Base-by-base conservation (phyloP, 306 rosid genomes). In the Lathyrus aphaca region DNA sequence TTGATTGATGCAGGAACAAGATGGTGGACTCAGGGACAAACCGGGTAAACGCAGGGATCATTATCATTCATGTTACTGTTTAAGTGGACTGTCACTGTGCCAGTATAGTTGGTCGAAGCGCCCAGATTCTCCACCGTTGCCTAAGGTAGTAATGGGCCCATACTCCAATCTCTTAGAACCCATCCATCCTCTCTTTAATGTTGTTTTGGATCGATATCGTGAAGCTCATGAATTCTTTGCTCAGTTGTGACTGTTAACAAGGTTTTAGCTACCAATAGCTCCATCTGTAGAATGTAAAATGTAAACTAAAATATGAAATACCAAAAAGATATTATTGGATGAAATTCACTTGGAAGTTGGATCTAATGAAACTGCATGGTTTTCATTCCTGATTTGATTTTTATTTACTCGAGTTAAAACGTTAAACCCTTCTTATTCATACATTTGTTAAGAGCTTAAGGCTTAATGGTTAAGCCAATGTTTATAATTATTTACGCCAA, bases 11-110 rank as follows among this genome's bases (percentile, higher is more conserved):
- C 83, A 93, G 97, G 94, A 78, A 23, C 88, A 71, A 29, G 83
- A 78, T 4, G 98, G 98, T 9, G 98, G 98, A 29, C 50, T 93
- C 55, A 76, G 82, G 83, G 98, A 93, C 86, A 93, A 93, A 68
- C 98, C 97, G 2, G 90, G 98, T 61, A 88, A 85, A 72, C 64
- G 65, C 0, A 74, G 85, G 75, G 98, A 93, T 82, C 86, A 76
- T 65, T 93, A 90, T 74, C 98, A 93, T 76, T 88, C 97, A 2
- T 93, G 97, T 77, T 93, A 93, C 81, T 93, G 96, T 80, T 69
- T 93, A 68, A 93, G 98, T 39, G 98, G 98, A 3, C 90, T 90
- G 30, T 84, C 96, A n/a, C 45, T 87, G 59, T 86, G 97, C 71
- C 98, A 93, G 48, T 82, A 88, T 81, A 86, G 90, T 69, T 49